Conservation (phyloP, 1,284 basidiomycete genomes). For the Cutaneotrichosporon mucoides region DNA sequence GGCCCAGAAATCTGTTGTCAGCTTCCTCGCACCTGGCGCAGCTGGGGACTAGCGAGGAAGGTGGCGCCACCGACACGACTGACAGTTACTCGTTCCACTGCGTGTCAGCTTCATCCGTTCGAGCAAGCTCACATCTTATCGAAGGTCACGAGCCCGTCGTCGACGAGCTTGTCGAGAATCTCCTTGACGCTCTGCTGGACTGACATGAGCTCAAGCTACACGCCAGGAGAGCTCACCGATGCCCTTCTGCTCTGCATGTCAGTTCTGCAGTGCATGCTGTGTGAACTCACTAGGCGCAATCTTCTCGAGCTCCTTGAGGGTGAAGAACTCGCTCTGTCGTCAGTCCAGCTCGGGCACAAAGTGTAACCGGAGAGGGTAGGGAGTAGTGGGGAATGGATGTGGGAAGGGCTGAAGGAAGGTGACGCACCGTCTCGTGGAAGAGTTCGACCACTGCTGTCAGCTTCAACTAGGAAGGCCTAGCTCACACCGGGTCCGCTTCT, state of each 20-base stretch:
- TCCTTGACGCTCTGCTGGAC: slow-evolving; percentile 85
- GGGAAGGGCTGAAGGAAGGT: slow-evolving; percentile 37
- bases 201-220: slow-evolving; percentile 42
- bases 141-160: slow-evolving; percentile 72
- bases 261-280: not conserved
- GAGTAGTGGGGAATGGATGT: too few species aligned
- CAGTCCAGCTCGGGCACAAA: not conserved
- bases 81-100: slow-evolving; percentile 78
- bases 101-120: slow-evolving; percentile 11
- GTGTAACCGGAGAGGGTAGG: not conserved
- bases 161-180: slow-evolving; percentile 73
- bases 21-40: too few species aligned
- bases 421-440: slow-evolving; percentile 74
- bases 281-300: slow-evolving; percentile 44
- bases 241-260: slow-evolving; percentile 75
- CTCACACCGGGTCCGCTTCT: slow-evolving; percentile 48
- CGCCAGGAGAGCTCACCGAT: slow-evolving; percentile 60
- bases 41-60: too few species aligned
- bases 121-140: slow-evolving; percentile 64
- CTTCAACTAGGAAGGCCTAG: too few species aligned
- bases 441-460: slow-evolving; percentile 64
- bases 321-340: slow-evolving; percentile 71
- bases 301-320: slow-evolving; percentile 86
- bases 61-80: too few species aligned
- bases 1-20: slow-evolving; percentile 91